Base-by-base conservation (phyloP, 768 basidiomycete genomes). In the Tubosaeta sp. region DNA sequence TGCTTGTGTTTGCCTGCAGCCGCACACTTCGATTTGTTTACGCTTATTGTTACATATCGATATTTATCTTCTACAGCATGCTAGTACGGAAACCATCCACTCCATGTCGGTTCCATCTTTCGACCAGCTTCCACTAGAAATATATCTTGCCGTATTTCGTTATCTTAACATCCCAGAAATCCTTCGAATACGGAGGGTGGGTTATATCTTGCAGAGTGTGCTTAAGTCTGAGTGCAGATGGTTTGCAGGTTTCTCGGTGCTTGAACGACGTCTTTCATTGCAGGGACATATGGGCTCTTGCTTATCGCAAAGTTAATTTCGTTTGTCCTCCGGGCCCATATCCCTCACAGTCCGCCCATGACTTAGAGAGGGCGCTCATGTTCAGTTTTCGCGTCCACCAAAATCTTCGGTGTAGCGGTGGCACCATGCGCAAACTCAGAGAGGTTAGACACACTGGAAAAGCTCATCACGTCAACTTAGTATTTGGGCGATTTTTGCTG, bases 291-390 rank as follows among this genome's bases (percentile, higher is more conserved):
- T 63, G 62, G 63, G 52, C 50, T 13, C 16, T 52, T 5, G 51
- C 47, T n/a, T 61, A 61, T 49, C 52, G 59, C 38, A 47, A 21
- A 0, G 41, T 49, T 36, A 14, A 43, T 2, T 51, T 64, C 11
- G 18, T 59, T 46, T 40, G 46, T n/a, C 59, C 52, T 19, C 57
- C 62, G 0, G 62, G 62, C 1, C 63, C 59, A 12, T 54, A 53
- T 16, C 47, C 21, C 31, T 54, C 43, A 1, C 59, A 62, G 22
- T 47, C 53, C 5, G 44, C 51, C 9, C 25, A 14, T 25, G 54
- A 56, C 22, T 41, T 63, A 7, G 62, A 63, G 51, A 35, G 40
- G 0, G 38, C 31, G 0, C 51, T 63, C 25, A 27, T 18, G 43
- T 56, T 7, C n/a, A 44, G 3, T 49, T 54, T 36, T 19, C 57